A percentile compares a stretch with the other conserved stretches of the same genome.
Evolutionary conservation across 345 rosid genomes (phyloP).

Genomic region (Eucalyptus sideroxylon): DNA sequence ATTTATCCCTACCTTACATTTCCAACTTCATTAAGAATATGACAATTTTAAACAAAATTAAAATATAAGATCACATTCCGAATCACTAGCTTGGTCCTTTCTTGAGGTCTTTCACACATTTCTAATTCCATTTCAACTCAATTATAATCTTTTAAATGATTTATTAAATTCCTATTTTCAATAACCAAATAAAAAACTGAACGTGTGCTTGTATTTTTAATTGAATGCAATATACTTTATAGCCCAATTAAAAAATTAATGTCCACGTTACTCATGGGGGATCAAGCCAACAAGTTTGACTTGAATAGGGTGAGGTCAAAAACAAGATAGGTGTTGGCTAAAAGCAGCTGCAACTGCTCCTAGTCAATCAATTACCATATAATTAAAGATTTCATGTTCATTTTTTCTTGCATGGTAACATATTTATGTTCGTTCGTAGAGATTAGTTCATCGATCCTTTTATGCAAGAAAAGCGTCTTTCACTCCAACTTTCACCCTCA

Average conservation of each 20-base stretch:
- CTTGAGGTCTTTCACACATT: too few relatives aligned
- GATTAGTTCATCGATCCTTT: not conserved
- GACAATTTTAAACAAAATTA: too few relatives aligned
- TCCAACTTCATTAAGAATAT: not conserved
- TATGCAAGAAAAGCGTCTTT: not conserved
- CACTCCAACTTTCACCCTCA: too few relatives aligned
- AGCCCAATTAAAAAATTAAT: too few relatives aligned
- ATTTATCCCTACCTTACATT: not conserved
- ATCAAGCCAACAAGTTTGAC: not conserved
- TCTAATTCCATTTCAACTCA: too few relatives aligned
- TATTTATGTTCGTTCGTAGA: rapidly evolving
- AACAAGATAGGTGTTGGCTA: rapidly evolving
- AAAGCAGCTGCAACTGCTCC: not conserved
- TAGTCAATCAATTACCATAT: not conserved
- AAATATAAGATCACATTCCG: rapidly evolving
- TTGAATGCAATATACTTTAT: too few relatives aligned
- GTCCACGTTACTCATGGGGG: rapidly evolving
- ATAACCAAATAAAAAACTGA: too few relatives aligned
- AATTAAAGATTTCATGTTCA: not conserved
- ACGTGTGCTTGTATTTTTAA: too few relatives aligned
- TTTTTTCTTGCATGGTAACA: too few relatives aligned
- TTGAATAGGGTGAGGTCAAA: not conserved
- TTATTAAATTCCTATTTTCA: too few relatives aligned
- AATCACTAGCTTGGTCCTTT: too few relatives aligned
- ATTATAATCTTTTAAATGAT: too few relatives aligned